phyloP scores from a whole-genome alignment of 2,329 filamentous ascomycete genomes.

The Sarocladium brachiariae region DNA sequence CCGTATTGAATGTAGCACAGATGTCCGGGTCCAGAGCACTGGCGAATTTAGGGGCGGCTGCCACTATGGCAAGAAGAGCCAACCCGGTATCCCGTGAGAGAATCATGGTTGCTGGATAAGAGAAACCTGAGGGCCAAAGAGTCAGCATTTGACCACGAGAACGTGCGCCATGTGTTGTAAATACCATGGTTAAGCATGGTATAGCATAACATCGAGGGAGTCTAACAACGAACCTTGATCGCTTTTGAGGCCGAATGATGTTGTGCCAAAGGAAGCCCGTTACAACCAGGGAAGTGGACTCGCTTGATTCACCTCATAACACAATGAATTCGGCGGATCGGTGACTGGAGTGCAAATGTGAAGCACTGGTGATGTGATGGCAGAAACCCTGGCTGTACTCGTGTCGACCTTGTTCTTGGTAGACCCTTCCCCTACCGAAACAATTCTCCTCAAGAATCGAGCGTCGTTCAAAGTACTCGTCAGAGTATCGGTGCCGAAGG shows the following conservation, averaged over 20 bases:
- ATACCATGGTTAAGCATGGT: too few species aligned
- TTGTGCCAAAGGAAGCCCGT: conserved; percentile 2
- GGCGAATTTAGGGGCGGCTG: conserved; percentile 18
- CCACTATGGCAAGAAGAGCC: conserved; percentile 18
- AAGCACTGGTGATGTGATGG: background rate
- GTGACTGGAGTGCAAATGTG: background rate
- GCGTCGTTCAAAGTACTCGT: background rate
- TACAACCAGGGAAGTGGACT: background rate
- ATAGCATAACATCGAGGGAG: too few species aligned
- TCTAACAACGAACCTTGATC: background rate
- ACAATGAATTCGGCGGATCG: background rate
- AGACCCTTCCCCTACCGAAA: background rate
- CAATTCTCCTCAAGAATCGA: background rate
- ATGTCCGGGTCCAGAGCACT: conserved; percentile 22
- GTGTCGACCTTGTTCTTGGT: too few species aligned
- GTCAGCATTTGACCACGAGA: background rate
- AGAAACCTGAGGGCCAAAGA: background rate
- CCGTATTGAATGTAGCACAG: conserved; percentile 33
- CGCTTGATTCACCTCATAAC: conserved; percentile 7
- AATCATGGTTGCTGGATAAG: conserved; percentile 16
- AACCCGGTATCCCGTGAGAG: conserved; percentile 15
- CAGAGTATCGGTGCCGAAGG: background rate
- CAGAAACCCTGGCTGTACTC: too few species aligned
- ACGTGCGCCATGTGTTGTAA: too few species aligned
- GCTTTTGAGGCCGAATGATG: background rate